Percentiles rank a stretch among this genome's conserved stretches.
These are phyloP conservation scores for Nicotiana undulata DNA, from an alignment of 257 asterid species.

Conservation along the genomic window DNA sequence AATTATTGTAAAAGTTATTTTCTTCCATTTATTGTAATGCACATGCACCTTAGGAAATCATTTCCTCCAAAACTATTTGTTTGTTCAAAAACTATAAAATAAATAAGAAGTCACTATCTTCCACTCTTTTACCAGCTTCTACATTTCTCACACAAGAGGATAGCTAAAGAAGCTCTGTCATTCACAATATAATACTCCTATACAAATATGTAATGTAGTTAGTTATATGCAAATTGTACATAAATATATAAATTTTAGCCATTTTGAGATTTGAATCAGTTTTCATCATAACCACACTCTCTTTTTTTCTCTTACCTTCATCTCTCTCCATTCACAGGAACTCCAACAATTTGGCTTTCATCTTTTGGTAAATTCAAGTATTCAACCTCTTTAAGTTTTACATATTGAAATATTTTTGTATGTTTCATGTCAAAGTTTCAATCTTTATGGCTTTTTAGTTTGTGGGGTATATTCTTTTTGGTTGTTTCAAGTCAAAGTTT, in stretches of 20 bases:
- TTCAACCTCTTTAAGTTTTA: neutral
- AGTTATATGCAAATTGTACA: neutral
- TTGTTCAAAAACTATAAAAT: neutral
- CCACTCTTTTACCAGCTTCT: constrained; percentile 22
- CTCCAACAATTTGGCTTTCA: constrained; percentile 16
- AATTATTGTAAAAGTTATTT: no score
- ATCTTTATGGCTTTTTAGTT: constrained; percentile 25
- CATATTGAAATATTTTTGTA: constrained; percentile 5
- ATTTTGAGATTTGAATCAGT: neutral
- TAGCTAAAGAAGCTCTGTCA: constrained; percentile 22
- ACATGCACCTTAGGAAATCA: no score
- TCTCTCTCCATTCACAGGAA: constrained; percentile 21
- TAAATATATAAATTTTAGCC: neutral
- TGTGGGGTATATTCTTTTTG: constrained; percentile 12
- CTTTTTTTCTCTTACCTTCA: constrained; percentile 21
- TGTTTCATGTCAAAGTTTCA: constrained; percentile 25
- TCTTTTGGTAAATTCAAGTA: constrained; percentile 20
- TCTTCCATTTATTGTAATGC: no score
- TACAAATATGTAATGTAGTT: neutral
- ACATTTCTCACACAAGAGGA: constrained; percentile 33
- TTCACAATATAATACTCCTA: neutral
- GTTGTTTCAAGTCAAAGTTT: neutral
- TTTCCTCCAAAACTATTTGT: neutral
- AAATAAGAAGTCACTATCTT: constrained; percentile 20
- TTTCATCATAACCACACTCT: neutral